Percentiles rank a stretch among this genome's conserved stretches.
Evolutionary conservation across 768 basidiomycete genomes (phyloP).

Genomic region (Hysterangium stoloniferum): DNA sequence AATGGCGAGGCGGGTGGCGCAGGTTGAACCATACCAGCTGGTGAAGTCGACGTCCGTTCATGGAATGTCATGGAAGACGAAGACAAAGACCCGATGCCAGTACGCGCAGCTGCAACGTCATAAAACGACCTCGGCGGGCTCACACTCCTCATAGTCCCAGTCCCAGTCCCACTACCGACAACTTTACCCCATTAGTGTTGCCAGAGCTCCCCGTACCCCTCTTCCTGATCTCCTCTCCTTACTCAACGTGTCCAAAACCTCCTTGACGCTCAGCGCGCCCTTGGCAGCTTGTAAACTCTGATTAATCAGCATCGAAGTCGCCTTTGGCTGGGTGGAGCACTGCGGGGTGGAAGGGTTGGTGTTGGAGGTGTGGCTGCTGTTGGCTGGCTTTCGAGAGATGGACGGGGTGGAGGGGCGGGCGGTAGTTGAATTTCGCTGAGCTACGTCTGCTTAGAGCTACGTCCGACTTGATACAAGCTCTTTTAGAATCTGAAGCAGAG

Average conservation of each 20-base stretch:
- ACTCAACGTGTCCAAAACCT: constrained; percentile 59
- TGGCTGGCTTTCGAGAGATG: constrained; percentile 15
- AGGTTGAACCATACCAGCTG: too few species aligned
- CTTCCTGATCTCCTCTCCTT: constrained; percentile 60
- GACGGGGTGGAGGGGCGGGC: too few species aligned
- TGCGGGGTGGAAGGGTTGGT: constrained; percentile 15
- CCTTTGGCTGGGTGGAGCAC: constrained; percentile 28
- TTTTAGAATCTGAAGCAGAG: too few species aligned
- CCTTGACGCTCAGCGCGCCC: constrained; percentile 60
- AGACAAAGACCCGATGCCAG: constrained; percentile 10
- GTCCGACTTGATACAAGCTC: too few species aligned
- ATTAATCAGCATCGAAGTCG: constrained; percentile 56
- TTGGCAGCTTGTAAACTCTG: constrained; percentile 70
- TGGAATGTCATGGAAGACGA: constrained; percentile 14
- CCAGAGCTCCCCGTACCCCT: constrained; percentile 33
- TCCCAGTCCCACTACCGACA: background rate
- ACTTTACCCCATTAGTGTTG: background rate
- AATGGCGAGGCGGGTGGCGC: too few species aligned
- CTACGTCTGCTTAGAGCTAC: background rate
- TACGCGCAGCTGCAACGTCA: constrained; percentile 19
- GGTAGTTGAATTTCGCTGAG: background rate
- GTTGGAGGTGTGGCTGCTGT: constrained; percentile 2
- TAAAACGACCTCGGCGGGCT: constrained; percentile 10
- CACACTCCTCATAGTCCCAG: constrained; percentile 9
- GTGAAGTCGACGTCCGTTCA: too few species aligned